phyloP scores from a whole-genome alignment of 768 basidiomycete genomes.

The Imleria badia region DNA sequence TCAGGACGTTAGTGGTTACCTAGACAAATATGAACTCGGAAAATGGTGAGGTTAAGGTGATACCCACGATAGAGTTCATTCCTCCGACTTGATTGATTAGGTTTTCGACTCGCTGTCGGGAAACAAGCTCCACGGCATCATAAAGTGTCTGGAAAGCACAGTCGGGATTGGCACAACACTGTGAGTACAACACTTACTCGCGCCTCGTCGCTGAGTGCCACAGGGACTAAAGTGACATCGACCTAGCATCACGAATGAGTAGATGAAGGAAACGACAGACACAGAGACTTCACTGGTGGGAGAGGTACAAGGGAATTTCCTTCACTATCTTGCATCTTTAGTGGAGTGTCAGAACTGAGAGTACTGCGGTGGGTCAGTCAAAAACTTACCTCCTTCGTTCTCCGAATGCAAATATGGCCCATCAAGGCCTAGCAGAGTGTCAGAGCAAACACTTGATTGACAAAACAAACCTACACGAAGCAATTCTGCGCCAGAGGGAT shows the following conservation, averaged over 20 bases:
- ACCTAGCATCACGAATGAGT: constrained; percentile 45
- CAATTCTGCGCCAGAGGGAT: constrained; percentile 65
- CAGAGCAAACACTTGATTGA: not conserved
- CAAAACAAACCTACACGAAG: constrained; percentile 50
- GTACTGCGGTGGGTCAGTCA: not conserved
- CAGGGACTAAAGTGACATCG: constrained; percentile 72
- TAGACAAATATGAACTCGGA: constrained; percentile 27
- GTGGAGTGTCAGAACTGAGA: constrained; percentile 18
- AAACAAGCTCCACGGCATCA: constrained; percentile 63
- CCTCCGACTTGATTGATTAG: constrained; percentile 44
- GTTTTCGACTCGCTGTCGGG: constrained; percentile 59
- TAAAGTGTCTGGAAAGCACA: constrained; percentile 51
- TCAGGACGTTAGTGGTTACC: constrained; percentile 69
- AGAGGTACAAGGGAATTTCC: constrained; percentile 75
- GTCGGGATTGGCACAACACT: not conserved
- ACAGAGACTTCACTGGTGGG: constrained; percentile 52
- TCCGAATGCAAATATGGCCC: constrained; percentile 74
- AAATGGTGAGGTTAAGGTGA: not conserved
- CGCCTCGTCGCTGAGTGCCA: constrained; percentile 61
- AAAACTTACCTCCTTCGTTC: constrained; percentile 70
- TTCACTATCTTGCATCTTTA: constrained; percentile 77
- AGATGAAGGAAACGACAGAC: not conserved
- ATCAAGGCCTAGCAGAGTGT: constrained; percentile 57
- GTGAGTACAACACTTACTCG: constrained; percentile 44
- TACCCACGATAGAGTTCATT: constrained; percentile 41